Conservation (phyloP, 106 monocot species). For the Phalaenopsis equestris region DNA sequence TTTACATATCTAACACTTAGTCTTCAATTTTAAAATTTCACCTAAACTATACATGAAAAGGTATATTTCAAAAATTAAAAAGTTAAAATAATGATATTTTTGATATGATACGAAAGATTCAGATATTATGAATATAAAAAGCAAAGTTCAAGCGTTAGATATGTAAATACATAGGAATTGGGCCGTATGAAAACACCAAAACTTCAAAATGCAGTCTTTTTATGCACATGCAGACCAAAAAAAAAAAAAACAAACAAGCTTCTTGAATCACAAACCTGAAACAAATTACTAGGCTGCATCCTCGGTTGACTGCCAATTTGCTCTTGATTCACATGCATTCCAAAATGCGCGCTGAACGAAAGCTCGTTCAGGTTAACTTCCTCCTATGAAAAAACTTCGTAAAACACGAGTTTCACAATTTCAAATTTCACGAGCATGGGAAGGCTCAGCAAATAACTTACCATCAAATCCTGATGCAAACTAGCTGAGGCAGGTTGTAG, state of each 20-base stretch:
- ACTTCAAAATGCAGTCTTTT: no score
- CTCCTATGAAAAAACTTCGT: conserved; percentile 23
- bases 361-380: conserved; percentile 35
- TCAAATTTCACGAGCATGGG: not conserved
- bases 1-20: no score
- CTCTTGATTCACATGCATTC: conserved; percentile 37
- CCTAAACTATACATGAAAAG: no score
- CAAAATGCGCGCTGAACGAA: conserved; percentile 42
- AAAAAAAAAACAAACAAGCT: not conserved
- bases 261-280: conserved; percentile 31
- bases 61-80: no score
- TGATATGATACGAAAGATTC: no score
- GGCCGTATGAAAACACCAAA: no score
- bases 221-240: not conserved
- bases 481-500: conserved; percentile 19
- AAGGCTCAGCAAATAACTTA: not conserved
- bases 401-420: not conserved
- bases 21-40: no score
- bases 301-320: conserved; percentile 37
- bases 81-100: no score
- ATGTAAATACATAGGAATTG: no score
- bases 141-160: no score
- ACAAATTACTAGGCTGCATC: conserved; percentile 26
- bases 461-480: conserved; percentile 36
- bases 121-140: no score